phyloP scores from a whole-genome alignment of 2,329 filamentous ascomycete species.

The Colletotrichum orchidophilum region DNA sequence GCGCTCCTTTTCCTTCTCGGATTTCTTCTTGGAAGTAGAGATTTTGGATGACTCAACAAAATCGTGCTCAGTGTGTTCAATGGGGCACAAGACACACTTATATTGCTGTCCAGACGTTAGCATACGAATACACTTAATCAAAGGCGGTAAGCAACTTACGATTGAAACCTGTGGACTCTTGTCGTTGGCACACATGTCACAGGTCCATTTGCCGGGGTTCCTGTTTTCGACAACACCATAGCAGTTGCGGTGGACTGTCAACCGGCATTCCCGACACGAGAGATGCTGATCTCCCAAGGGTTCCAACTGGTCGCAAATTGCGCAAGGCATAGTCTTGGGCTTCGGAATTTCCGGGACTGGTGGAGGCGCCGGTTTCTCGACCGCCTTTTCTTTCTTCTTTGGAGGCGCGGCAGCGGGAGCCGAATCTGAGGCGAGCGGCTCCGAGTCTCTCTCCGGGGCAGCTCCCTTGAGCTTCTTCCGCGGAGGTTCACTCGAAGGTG shows the following conservation, averaged over 20 bases:
- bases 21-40: constrained; percentile 85
- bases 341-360: constrained; percentile 80
- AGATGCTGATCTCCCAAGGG: constrained; percentile 76
- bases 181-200: constrained; percentile 96
- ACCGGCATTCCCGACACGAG: constrained; percentile 85
- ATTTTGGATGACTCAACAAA: constrained; percentile 84
- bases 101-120: constrained; percentile 70
- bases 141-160: constrained; percentile 59
- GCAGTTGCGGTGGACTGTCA: constrained; percentile 91
- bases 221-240: constrained; percentile 85
- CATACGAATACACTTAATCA: not conserved
- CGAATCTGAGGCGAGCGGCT: constrained; percentile 57
- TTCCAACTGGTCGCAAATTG: constrained; percentile 81
- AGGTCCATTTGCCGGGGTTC: constrained; percentile 84
- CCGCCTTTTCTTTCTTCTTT: constrained; percentile 69
- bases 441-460: constrained; percentile 58
- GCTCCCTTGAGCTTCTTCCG: constrained; percentile 72
- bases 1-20: constrained; percentile 88
- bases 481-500: constrained; percentile 60
- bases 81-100: constrained; percentile 90
- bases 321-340: constrained; percentile 82
- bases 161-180: constrained; percentile 93
- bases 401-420: constrained; percentile 41
- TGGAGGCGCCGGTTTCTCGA: constrained; percentile 70
- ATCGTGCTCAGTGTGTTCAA: constrained; percentile 83